A percentile compares a stretch with the other conserved stretches of the same genome.
Evolutionary conservation across 1,139 yeast species (phyloP).

Genomic region (Spencermartinsiella ligniputridi): DNA sequence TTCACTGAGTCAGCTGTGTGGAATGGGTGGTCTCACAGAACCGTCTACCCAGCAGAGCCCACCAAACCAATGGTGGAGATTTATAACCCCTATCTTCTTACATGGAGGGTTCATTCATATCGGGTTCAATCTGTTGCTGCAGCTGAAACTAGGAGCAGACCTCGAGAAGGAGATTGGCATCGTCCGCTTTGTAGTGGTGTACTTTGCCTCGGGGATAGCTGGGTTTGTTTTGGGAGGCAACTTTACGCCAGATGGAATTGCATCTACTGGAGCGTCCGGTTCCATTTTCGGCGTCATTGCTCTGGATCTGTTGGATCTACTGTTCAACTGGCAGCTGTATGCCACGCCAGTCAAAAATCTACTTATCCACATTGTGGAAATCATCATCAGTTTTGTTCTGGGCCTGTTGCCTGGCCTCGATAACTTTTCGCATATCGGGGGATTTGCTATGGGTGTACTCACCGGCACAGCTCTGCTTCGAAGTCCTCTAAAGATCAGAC

Average conservation of each 20-base stretch:
- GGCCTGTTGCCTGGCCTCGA: slow-evolving; percentile 74
- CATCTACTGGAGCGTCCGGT: slow-evolving; percentile 75
- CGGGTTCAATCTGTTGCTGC: slow-evolving; percentile 58
- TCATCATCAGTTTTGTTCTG: slow-evolving; percentile 55
- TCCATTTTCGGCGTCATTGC: slow-evolving; percentile 69
- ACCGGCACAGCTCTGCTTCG: slow-evolving; percentile 50
- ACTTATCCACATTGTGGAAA: slow-evolving; percentile 49
- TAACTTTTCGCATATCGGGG: slow-evolving; percentile 75
- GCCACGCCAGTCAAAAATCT: slow-evolving; percentile 41
- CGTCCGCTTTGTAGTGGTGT: slow-evolving; percentile 52
- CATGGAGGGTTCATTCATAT: slow-evolving; percentile 76
- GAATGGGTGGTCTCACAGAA: slow-evolving; percentile 46
- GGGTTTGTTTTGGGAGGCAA: slow-evolving; percentile 72
- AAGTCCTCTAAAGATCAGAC: slow-evolving; percentile 48
- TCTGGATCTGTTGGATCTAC: slow-evolving; percentile 52
- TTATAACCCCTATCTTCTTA: slow-evolving; percentile 65
- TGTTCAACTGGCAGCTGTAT: slow-evolving; percentile 51
- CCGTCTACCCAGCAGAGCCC: slow-evolving; percentile 27
- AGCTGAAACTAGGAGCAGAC: slow-evolving; percentile 56
- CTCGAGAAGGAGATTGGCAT: slow-evolving; percentile 60
- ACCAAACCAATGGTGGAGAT: slow-evolving; percentile 65
- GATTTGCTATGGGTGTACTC: slow-evolving; percentile 61
- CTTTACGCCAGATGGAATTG: slow-evolving; percentile 64
- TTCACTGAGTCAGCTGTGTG: slow-evolving; percentile 55
- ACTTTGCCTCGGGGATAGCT: slow-evolving; percentile 58